Evolutionary conservation across 805 yeast species (phyloP), one percentile per base, ranked within the genome.

Genomic region (Zygosaccharomyces rouxii): DNA sequence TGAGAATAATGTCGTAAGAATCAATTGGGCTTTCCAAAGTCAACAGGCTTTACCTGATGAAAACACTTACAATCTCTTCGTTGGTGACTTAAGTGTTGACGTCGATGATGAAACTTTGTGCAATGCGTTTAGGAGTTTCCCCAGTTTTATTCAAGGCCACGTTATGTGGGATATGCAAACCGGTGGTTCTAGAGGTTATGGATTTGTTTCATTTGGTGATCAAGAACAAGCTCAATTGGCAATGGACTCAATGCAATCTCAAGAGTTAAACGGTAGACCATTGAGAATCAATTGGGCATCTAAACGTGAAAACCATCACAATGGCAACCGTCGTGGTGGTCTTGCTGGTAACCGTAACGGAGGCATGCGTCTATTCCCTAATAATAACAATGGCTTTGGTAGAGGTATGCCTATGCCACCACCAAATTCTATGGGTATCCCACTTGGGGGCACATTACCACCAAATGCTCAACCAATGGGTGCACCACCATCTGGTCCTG

Each of bases 111-210:
- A 85, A 55, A 63, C 79, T 14, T 74, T 89, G 53, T 73, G 73
- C 44, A 69, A 66, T 38, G 73, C 84, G 10, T 89, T 89, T 62
- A 56, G 71, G 4, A 71, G 72, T 48, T 85, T 78, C 64, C 71
- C 73, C 14, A 77, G 89, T 1, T 71, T 86, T 58, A 71, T 79
- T 41, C 94, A 86, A 65, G 96, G 95, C 10, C 89, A 89, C 57
- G 96, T 89, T 28, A 89, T 89, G 96, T 89, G 97, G 96, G 96
- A 89, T 65, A 87, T 88, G 95, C 90, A 86, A 65, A 84, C 94
- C 22, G 94, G 95, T 38, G 76, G 96, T 63, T 87, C 95, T 2
- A 76, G 96, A 69, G 95, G 96, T 31, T 89, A 89, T 62, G 96
- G 97, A 2, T 89, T 89, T 67, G 94, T 88, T 10, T 83, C 92